phyloP scores from a whole-genome alignment of 805 yeast species.

The Starmerella cellae region DNA sequence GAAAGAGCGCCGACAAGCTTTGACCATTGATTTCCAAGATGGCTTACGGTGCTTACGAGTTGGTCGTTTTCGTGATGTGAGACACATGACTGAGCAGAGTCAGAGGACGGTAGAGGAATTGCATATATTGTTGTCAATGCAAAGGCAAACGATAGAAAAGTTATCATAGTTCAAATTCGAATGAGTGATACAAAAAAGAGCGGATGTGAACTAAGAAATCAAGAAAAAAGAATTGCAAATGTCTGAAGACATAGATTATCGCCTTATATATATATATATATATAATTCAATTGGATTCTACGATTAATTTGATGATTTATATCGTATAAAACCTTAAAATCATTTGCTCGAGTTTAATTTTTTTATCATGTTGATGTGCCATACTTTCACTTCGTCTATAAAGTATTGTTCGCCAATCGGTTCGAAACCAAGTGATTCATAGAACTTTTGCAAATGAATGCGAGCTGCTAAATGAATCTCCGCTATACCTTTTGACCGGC shows the following conservation, averaged over 20 bases:
- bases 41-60: neutral
- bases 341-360: neutral
- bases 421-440: conserved; percentile 16
- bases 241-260: too few species aligned
- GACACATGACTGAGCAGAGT: too few species aligned
- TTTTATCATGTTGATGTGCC: conserved; percentile 18
- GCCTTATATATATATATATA: too few species aligned
- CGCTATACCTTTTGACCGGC: neutral
- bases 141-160: too few species aligned
- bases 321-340: neutral
- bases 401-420: conserved; percentile 4
- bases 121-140: too few species aligned
- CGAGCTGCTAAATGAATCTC: conserved; percentile 15
- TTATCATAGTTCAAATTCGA: too few species aligned
- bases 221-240: too few species aligned
- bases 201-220: too few species aligned
- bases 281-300: too few species aligned
- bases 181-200: too few species aligned
- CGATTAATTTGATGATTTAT: neutral
- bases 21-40: neutral
- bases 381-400: conserved; percentile 15
- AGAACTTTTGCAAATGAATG: conserved; percentile 12
- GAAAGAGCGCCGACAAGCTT: neutral
- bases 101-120: too few species aligned
- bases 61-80: neutral